phyloP scores from a whole-genome alignment of 2,329 filamentous ascomycete species.

The Alternaria sp. region DNA sequence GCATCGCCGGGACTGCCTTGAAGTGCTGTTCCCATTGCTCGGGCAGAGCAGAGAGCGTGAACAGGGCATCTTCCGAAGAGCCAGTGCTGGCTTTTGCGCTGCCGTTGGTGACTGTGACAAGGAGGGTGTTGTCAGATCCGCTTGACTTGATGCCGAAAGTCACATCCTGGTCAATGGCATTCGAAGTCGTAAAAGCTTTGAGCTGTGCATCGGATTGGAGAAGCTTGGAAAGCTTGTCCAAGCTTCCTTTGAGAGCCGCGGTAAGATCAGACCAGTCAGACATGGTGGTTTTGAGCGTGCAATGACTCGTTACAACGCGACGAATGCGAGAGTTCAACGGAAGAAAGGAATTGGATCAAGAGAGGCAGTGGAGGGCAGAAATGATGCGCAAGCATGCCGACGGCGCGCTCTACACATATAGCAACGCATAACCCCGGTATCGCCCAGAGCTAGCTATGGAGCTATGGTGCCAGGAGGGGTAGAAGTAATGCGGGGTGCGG shows the following conservation, averaged over 20 bases:
- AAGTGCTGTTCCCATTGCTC: conserved; percentile 58
- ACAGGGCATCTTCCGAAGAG: conserved; percentile 42
- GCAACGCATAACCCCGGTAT: conserved; percentile 6
- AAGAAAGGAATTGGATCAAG: not conserved
- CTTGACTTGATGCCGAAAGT: conserved; percentile 48
- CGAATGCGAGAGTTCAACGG: not conserved
- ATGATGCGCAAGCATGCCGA: not conserved
- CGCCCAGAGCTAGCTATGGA: conserved; percentile 20
- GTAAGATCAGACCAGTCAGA: conserved; percentile 45
- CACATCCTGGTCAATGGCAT: conserved; percentile 41
- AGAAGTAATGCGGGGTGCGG: conserved; percentile 33
- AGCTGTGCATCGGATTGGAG: conserved; percentile 44
- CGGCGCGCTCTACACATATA: conserved; percentile 17
- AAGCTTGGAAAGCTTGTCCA: conserved; percentile 40
- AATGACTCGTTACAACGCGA: not conserved
- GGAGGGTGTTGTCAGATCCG: conserved; percentile 41
- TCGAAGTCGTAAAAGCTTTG: conserved; percentile 45
- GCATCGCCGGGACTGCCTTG: conserved; percentile 51
- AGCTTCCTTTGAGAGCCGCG: conserved; percentile 38
- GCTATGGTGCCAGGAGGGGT: conserved; percentile 40
- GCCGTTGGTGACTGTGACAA: conserved; percentile 43
- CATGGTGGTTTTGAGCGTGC: conserved; percentile 22
- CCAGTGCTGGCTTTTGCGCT: conserved; percentile 37
- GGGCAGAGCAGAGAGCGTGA: conserved; percentile 51
- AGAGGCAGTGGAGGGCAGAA: not conserved